A percentile compares a stretch with the other conserved stretches of the same genome.
phyloP scores from a whole-genome alignment of 495 filamentous ascomycete genomes.

The Articulospora tetracladia region DNA sequence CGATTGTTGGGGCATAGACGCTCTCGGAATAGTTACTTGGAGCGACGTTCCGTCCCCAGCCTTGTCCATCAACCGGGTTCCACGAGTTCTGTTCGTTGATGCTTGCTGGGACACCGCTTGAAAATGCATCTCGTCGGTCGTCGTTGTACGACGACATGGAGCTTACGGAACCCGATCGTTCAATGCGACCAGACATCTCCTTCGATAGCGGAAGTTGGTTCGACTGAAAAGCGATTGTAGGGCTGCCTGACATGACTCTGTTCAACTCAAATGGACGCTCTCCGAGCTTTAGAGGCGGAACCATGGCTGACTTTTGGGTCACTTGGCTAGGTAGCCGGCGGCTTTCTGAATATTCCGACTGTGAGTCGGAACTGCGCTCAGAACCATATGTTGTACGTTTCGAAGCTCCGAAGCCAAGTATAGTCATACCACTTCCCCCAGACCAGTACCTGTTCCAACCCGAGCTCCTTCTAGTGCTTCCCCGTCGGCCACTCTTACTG shows the following conservation, averaged over 20 bases:
- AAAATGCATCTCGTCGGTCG: slow-evolving; percentile 34
- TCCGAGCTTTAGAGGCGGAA: slow-evolving; percentile 44
- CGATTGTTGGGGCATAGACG: slow-evolving; percentile 35
- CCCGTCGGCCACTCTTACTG: slow-evolving; percentile 17
- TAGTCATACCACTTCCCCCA: slow-evolving; percentile 46
- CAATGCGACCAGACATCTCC: slow-evolving; percentile 60
- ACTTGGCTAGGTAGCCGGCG: slow-evolving; percentile 36
- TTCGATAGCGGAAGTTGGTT: slow-evolving; percentile 45
- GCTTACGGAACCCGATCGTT: slow-evolving; percentile 54
- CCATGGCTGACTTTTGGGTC: slow-evolving; percentile 49
- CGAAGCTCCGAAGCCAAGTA: slow-evolving; percentile 43
- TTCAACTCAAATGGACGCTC: slow-evolving; percentile 48
- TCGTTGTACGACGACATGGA: slow-evolving; percentile 48
- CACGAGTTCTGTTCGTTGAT: slow-evolving; percentile 45
- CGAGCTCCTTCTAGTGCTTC: slow-evolving; percentile 46
- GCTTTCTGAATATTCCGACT: slow-evolving; percentile 40
- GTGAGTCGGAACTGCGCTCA: slow-evolving; percentile 39
- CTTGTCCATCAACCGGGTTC: slow-evolving; percentile 39
- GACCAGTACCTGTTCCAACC: slow-evolving; percentile 62
- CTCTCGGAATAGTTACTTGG: slow-evolving; percentile 62
- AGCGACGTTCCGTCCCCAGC: slow-evolving; percentile 44
- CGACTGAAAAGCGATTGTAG: slow-evolving; percentile 55
- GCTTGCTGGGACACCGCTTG: slow-evolving; percentile 52
- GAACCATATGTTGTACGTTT: slow-evolving; percentile 39
- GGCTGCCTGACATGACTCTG: slow-evolving; percentile 60